phyloP scores from a whole-genome alignment of 805 yeast genomes.

The Pichia occidentalis region DNA sequence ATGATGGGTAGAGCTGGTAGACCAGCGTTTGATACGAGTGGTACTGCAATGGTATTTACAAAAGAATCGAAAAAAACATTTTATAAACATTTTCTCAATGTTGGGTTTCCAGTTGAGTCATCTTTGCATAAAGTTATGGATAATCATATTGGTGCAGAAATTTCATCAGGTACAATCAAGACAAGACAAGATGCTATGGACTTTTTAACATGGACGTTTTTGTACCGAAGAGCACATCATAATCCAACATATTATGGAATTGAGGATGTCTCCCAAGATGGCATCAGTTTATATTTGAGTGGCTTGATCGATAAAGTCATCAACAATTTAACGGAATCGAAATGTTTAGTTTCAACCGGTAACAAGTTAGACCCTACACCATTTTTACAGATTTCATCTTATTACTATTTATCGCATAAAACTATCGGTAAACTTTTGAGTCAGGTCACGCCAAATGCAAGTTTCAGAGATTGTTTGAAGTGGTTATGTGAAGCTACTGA shows the following conservation, averaged over 20 bases:
- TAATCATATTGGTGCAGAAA: conserved; percentile 77
- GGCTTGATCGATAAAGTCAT: conserved; percentile 64
- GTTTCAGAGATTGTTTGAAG: conserved; percentile 58
- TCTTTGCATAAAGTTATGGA: conserved; percentile 72
- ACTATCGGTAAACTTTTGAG: conserved; percentile 67
- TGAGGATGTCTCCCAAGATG: conserved; percentile 51
- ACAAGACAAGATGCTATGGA: conserved; percentile 67
- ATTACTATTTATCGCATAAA: conserved; percentile 86
- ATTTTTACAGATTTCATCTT: conserved; percentile 77
- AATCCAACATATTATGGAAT: conserved; percentile 74
- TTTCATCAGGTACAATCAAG: conserved; percentile 59
- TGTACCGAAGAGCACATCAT: conserved; percentile 66
- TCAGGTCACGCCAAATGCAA: conserved; percentile 38
- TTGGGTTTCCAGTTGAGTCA: conserved; percentile 80
- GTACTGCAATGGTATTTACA: conserved; percentile 70
- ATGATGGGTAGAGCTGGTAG: conserved; percentile 87
- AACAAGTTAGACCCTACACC: conserved; percentile 60
- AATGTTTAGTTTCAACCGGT: conserved; percentile 56
- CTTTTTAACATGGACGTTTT: conserved; percentile 69
- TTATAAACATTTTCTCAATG: conserved; percentile 69
- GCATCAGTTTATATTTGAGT: conserved; percentile 53
- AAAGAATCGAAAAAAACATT: conserved; percentile 69
- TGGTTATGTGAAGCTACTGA: conserved; percentile 60
- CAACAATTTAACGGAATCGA: conserved; percentile 60
- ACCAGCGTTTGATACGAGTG: conserved; percentile 74